These are phyloP conservation scores for Fusarium graminum DNA, from an alignment of 2,329 filamentous ascomycete genomes.

Conservation along the genomic window DNA sequence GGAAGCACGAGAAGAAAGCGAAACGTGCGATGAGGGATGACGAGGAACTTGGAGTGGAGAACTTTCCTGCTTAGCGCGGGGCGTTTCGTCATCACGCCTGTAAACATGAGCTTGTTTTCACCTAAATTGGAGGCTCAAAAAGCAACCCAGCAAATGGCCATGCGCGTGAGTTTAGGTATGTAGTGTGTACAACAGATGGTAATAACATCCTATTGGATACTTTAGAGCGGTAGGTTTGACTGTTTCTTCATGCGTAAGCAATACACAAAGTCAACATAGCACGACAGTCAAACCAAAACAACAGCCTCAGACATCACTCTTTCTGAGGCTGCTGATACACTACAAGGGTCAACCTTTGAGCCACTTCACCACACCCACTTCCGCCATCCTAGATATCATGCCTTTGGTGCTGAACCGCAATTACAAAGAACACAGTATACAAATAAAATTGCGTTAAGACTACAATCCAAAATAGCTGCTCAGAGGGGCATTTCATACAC, in stretches of 20 bases:
- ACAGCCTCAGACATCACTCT: background rate
- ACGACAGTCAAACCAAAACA: background rate
- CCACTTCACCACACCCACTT: conserved; percentile 34
- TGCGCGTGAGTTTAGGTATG: background rate
- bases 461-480: background rate
- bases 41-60: conserved; percentile 41
- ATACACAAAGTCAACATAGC: background rate
- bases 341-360: conserved; percentile 36
- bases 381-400: conserved; percentile 1
- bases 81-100: conserved; percentile 42
- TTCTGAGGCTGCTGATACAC: conserved; percentile 27
- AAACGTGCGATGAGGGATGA: conserved; percentile 42
- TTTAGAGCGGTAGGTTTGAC: background rate
- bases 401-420: background rate
- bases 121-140: conserved; percentile 26
- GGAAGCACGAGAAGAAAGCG: conserved; percentile 26
- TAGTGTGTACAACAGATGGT: background rate
- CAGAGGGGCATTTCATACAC: conserved; percentile 7
- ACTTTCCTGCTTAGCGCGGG: conserved; percentile 27
- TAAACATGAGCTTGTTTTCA: conserved; percentile 43
- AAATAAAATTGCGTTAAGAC: conserved; percentile 3
- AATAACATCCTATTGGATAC: background rate
- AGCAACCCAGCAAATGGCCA: background rate
- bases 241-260: background rate
- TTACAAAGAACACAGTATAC: no score